A percentile compares a stretch with the other conserved stretches of the same genome.
phyloP scores from a whole-genome alignment of 139 green algal species.

The Volvox africanus region DNA sequence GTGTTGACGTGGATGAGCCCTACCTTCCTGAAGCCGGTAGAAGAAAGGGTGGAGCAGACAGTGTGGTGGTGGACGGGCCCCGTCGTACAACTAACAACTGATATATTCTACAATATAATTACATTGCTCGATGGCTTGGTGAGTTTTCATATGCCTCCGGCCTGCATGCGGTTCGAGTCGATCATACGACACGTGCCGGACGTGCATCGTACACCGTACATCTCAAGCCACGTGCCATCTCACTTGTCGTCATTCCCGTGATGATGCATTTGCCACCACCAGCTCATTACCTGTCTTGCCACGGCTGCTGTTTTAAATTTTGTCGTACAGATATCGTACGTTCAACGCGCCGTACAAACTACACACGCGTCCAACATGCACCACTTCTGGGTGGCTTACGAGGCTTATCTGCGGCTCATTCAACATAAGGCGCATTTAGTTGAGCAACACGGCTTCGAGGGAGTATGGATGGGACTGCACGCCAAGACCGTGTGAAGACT shows the following conservation, averaged over 20 bases:
- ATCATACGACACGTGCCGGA: too few species aligned
- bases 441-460: slow-evolving; percentile 37
- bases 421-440: slow-evolving; percentile 30
- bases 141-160: too few species aligned
- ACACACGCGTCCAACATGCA: slow-evolving; percentile 35
- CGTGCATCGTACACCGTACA: too few species aligned
- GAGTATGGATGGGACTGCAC: slow-evolving; percentile 21
- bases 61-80: background rate
- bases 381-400: slow-evolving; percentile 27
- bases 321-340: background rate
- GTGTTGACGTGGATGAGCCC: background rate
- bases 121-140: slow-evolving; percentile 15
- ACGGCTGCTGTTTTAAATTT: background rate
- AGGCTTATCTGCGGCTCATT: slow-evolving; percentile 36
- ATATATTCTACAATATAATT: background rate
- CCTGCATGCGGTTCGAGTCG: too few species aligned
- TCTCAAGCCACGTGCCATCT: too few species aligned
- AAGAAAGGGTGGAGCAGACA: slow-evolving; percentile 13
- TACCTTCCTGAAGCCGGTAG: slow-evolving; percentile 15
- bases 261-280: too few species aligned
- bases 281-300: background rate
- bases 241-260: too few species aligned
- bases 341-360: background rate
- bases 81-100: background rate
- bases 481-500: slow-evolving; percentile 17